These are phyloP conservation scores for Leptographium procerum DNA, from an alignment of 2,329 filamentous ascomycete genomes.

Conservation along the genomic window DNA sequence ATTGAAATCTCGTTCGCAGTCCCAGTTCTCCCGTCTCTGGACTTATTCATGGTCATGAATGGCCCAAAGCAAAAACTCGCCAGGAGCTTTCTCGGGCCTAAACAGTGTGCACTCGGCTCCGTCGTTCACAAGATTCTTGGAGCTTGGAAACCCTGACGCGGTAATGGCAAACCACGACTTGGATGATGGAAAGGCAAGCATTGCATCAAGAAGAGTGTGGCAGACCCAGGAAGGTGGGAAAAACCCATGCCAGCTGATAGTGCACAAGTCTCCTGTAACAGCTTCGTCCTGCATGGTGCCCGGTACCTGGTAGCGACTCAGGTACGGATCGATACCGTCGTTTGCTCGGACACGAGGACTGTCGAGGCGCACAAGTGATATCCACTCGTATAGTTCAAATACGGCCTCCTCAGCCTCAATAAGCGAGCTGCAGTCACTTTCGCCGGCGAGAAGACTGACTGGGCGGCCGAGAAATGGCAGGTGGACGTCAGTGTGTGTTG, in stretches of 20 bases:
- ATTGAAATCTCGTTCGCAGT: neutral
- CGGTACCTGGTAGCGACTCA: slow-evolving; percentile 57
- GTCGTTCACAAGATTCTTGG: slow-evolving; percentile 30
- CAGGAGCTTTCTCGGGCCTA: slow-evolving; percentile 34
- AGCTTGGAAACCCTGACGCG: slow-evolving; percentile 37
- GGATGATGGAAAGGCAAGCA: slow-evolving; percentile 30
- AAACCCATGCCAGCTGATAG: slow-evolving; percentile 49
- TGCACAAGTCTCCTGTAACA: slow-evolving; percentile 24
- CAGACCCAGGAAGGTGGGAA: slow-evolving; percentile 42
- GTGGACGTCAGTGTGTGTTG: slow-evolving; percentile 15
- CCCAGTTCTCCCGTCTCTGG: neutral
- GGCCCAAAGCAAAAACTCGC: slow-evolving; percentile 52
- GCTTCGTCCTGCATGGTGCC: slow-evolving; percentile 11
- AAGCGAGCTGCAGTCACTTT: slow-evolving; percentile 28
- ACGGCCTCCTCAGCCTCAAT: slow-evolving; percentile 51
- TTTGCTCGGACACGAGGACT: slow-evolving; percentile 48
- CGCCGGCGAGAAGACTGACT: slow-evolving; percentile 19
- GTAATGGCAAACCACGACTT: slow-evolving; percentile 45
- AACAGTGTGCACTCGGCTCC: slow-evolving; percentile 42
- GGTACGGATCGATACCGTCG: slow-evolving; percentile 55
- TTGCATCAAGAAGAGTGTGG: slow-evolving; percentile 31
- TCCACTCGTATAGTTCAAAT: slow-evolving; percentile 60
- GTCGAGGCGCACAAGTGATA: slow-evolving; percentile 53
- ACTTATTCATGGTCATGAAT: slow-evolving; percentile 31
- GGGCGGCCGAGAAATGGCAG: slow-evolving; percentile 24